Conservation (phyloP, 2,329 filamentous ascomycete species). For the Microdochium bolleyi region DNA sequence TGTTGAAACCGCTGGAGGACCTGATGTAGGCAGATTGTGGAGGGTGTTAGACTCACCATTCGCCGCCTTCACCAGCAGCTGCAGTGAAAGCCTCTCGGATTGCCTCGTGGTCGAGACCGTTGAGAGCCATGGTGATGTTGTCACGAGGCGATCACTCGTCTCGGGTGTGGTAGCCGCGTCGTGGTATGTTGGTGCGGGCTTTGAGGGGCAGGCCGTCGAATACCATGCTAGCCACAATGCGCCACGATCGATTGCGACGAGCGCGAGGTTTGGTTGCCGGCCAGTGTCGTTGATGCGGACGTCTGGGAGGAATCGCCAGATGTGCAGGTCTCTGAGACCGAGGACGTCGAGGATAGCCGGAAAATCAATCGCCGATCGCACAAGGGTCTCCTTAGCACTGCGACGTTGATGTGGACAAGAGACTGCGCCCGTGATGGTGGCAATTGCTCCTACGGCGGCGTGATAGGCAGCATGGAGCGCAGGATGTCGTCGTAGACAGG, state of each 20-base stretch:
- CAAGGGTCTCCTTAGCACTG: neutral
- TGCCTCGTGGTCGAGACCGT: constrained; percentile 77
- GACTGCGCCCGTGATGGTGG: neutral
- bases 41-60: constrained; percentile 63
- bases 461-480: neutral
- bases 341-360: neutral
- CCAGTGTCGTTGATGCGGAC: neutral
- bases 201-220: neutral
- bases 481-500: neutral
- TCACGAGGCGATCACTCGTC: neutral
- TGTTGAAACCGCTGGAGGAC: too few species aligned
- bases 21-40: too few species aligned
- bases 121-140: constrained; percentile 68
- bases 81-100: constrained; percentile 80
- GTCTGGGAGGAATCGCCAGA: too few species aligned
- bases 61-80: constrained; percentile 74
- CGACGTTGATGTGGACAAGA: neutral
- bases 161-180: neutral
- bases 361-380: neutral
- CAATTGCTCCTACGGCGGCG: neutral
- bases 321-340: too few species aligned
- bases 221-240: neutral
- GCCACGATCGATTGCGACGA: too few species aligned
- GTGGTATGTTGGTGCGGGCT: neutral
- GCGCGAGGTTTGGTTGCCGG: too few species aligned